Percentiles rank a stretch among this genome's conserved stretches.
Conservation (phyloP, 768 basidiomycete genomes). For the Amanita phalloides region DNA sequence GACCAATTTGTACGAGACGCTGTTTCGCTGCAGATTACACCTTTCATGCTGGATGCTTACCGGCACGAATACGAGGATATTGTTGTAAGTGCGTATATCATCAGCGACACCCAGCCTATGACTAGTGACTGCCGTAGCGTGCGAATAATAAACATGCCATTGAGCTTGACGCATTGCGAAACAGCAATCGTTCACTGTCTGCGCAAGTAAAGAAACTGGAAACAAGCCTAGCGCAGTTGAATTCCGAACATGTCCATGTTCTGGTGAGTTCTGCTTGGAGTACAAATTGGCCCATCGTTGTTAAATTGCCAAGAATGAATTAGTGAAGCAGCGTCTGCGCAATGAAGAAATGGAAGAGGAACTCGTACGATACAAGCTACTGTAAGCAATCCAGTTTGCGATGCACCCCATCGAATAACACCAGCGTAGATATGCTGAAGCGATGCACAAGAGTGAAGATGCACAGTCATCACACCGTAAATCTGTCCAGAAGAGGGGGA, state of each 20-base stretch:
- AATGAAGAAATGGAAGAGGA: constrained; percentile 93
- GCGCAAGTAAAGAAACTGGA: constrained; percentile 85
- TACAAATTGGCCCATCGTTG: background rate
- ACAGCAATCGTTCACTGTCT: constrained; percentile 64
- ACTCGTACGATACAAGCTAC: constrained; percentile 86
- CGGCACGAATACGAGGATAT: constrained; percentile 83
- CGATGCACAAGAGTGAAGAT: constrained; percentile 69
- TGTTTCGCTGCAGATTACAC: constrained; percentile 76
- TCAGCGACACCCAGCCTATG: background rate
- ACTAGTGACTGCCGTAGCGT: constrained; percentile 23
- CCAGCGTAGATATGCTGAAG: constrained; percentile 46
- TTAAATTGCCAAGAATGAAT: constrained; percentile 52
- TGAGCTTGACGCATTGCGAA: constrained; percentile 77
- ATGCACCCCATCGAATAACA: background rate
- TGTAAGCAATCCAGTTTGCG: constrained; percentile 39
- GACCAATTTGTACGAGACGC: constrained; percentile 86
- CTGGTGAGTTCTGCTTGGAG: constrained; percentile 32
- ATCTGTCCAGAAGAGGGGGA: constrained; percentile 34
- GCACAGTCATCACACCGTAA: constrained; percentile 57
- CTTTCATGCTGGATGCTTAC: constrained; percentile 91
- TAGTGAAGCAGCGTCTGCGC: constrained; percentile 79
- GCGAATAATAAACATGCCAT: constrained; percentile 73
- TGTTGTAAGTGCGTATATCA: constrained; percentile 25
- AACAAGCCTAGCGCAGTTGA: constrained; percentile 65
- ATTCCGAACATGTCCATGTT: constrained; percentile 71